phyloP scores from a whole-genome alignment of 1,139 yeast species.

The Saccharomyces pastorianus region DNA sequence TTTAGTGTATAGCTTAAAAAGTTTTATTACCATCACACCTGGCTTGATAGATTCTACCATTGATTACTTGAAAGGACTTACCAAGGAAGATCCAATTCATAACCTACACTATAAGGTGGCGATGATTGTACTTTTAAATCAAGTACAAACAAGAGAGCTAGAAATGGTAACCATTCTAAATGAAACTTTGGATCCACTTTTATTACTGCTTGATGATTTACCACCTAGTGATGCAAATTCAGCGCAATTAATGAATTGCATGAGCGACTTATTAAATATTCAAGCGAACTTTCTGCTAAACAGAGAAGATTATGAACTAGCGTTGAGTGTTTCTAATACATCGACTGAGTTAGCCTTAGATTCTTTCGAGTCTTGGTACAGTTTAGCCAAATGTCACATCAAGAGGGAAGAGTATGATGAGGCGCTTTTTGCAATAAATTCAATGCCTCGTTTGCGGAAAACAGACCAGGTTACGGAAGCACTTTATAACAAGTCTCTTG shows the following conservation, averaged over 20 bases:
- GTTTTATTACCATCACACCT: constrained; percentile 48
- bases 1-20: constrained; percentile 66
- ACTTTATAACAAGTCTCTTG: constrained; percentile 9
- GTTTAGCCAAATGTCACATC: constrained; percentile 64
- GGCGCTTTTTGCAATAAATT: constrained; percentile 75
- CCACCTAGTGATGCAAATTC: constrained; percentile 9
- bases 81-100: constrained; percentile 42
- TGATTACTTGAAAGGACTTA: constrained; percentile 41
- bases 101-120: constrained; percentile 45
- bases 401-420: constrained; percentile 59
- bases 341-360: constrained; percentile 78
- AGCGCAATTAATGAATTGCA: constrained; percentile 6
- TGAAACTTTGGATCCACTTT: constrained; percentile 38
- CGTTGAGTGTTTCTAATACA: constrained; percentile 61
- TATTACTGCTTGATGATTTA: constrained; percentile 11
- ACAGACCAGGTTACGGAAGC: constrained; percentile 19
- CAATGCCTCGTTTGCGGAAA: constrained; percentile 55
- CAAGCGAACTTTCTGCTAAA: constrained; percentile 66
- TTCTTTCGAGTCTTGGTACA: constrained; percentile 76
- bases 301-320: constrained; percentile 60
- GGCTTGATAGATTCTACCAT: constrained; percentile 55
- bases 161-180: constrained; percentile 59
- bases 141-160: constrained; percentile 52
- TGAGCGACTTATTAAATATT: constrained; percentile 35
- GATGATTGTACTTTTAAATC: constrained; percentile 32